Percentiles rank a stretch among this genome's conserved stretches.
Conservation (phyloP, 441 rosid genomes). For the Isatis lusitanica region DNA sequence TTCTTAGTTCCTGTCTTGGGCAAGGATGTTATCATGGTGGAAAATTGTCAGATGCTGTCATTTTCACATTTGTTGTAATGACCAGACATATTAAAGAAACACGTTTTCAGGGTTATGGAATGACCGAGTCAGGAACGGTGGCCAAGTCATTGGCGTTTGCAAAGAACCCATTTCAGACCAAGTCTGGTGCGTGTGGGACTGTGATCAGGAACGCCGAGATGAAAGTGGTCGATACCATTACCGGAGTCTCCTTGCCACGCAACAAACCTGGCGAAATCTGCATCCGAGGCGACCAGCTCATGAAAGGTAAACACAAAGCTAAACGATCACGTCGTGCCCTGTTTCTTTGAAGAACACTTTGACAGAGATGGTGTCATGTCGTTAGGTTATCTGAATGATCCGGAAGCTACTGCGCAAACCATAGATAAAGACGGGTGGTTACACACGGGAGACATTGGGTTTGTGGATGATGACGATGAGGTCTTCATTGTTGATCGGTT, state of each 20-base stretch:
- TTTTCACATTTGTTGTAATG: not conserved
- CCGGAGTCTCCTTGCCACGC: constrained; percentile 35
- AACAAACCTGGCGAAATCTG: constrained; percentile 48
- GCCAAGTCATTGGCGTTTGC: constrained; percentile 49
- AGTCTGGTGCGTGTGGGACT: constrained; percentile 51
- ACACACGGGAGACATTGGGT: constrained; percentile 69
- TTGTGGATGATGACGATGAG: constrained; percentile 62
- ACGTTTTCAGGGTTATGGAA: constrained; percentile 46
- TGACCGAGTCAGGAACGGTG: constrained; percentile 56
- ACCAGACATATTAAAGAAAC: not conserved
- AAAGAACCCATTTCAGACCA: constrained; percentile 41
- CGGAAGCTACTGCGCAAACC: constrained; percentile 59
- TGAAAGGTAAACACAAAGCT: constrained; percentile 37
- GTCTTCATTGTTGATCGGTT: constrained; percentile 66
- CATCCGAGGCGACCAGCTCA: constrained; percentile 47
- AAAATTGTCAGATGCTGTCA: not conserved
- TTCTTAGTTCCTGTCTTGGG: constrained; percentile 21
- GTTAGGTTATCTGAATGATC: constrained; percentile 67
- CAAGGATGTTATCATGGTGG: not conserved
- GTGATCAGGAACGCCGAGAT: constrained; percentile 49
- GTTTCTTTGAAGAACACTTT: not conserved
- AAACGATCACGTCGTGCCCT: not conserved
- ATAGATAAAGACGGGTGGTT: constrained; percentile 68
- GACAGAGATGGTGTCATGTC: not conserved
- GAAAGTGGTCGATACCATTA: constrained; percentile 46